Conservation (phyloP, 805 yeast genomes). For the Metschnikowia sp. region DNA sequence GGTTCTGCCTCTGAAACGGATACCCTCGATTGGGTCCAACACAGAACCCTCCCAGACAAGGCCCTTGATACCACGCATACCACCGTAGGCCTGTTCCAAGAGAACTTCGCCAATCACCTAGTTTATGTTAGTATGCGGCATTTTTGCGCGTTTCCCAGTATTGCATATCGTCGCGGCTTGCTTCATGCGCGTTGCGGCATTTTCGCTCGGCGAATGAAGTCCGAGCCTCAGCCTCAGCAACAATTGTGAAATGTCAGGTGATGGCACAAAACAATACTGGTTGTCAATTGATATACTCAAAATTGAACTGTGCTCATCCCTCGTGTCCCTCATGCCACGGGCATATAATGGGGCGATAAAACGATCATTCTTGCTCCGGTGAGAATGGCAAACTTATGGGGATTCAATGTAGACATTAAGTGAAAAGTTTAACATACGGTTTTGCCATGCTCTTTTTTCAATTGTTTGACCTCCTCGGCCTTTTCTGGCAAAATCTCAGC, state of each 20-base stretch:
- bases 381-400: neutral
- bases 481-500: slow-evolving; percentile 89
- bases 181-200: slow-evolving; percentile 1
- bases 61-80: slow-evolving; percentile 76
- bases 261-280: neutral
- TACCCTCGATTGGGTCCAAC: slow-evolving; percentile 73
- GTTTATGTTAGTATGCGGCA: slow-evolving; percentile 1
- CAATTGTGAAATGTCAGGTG: neutral
- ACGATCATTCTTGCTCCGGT: too few species aligned
- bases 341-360: too few species aligned
- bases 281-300: neutral
- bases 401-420: neutral
- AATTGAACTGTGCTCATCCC: neutral
- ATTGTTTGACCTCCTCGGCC: slow-evolving; percentile 85
- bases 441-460: slow-evolving; percentile 88
- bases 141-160: neutral
- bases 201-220: slow-evolving; percentile 7
- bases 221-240: slow-evolving; percentile 4
- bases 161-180: slow-evolving; percentile 1
- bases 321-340: too few species aligned
- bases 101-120: slow-evolving; percentile 44
- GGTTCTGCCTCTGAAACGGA: slow-evolving; percentile 74
- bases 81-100: slow-evolving; percentile 48
- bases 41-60: slow-evolving; percentile 80
- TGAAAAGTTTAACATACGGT: slow-evolving; percentile 44